Evolutionary conservation across 805 yeast species (phyloP).

Genomic region (Barnettozyma salicaria): DNA sequence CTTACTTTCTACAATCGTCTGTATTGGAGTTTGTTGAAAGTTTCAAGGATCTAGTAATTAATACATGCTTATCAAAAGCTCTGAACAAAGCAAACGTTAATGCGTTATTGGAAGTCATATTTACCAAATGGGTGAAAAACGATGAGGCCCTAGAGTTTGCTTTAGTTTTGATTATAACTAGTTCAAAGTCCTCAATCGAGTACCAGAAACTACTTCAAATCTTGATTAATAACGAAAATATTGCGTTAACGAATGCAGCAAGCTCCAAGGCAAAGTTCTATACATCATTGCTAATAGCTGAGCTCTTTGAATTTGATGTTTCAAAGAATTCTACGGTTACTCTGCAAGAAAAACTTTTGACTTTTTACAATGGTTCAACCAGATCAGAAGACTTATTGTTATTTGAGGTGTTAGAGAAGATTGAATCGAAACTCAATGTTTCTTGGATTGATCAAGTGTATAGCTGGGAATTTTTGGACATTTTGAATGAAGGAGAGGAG

Average conservation of each 20-base stretch:
- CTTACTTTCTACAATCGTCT: constrained; percentile 25
- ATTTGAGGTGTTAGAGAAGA: constrained; percentile 43
- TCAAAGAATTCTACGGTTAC: constrained; percentile 39
- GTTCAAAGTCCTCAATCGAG: constrained; percentile 33
- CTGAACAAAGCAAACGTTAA: constrained; percentile 45
- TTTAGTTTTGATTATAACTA: constrained; percentile 33
- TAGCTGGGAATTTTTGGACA: constrained; percentile 58
- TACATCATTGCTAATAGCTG: constrained; percentile 41
- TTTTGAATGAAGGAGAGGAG: constrained; percentile 32
- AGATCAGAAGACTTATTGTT: constrained; percentile 57
- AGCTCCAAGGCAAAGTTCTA: constrained; percentile 32
- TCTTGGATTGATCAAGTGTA: constrained; percentile 65
- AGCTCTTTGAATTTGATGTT: constrained; percentile 44
- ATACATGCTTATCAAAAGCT: constrained; percentile 31
- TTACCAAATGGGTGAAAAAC: constrained; percentile 43
- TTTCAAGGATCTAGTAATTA: constrained; percentile 30
- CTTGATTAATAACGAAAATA: constrained; percentile 46
- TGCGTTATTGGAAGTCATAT: constrained; percentile 59
- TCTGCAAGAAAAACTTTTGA: constrained; percentile 45
- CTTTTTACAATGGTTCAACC: constrained; percentile 58
- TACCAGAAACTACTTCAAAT: constrained; percentile 56
- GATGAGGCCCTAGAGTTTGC: constrained; percentile 41
- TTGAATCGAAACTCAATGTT: constrained; percentile 47
- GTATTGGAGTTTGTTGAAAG: constrained; percentile 28
- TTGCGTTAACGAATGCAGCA: constrained; percentile 28